Conservation (phyloP, 768 basidiomycete species). For the Termitomyces sp. region DNA sequence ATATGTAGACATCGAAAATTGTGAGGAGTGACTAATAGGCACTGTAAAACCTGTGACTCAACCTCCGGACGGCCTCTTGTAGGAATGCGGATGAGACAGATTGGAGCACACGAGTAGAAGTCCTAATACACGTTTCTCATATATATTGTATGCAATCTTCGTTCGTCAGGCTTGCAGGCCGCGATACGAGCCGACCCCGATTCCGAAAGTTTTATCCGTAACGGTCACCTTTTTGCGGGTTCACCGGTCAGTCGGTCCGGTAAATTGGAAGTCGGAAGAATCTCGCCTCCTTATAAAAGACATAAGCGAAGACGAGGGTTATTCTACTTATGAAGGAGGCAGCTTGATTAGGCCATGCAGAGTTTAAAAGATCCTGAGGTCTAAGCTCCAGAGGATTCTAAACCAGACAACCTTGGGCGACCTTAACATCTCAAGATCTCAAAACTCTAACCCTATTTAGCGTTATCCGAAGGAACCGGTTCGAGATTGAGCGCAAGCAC, state of each 20-base stretch:
- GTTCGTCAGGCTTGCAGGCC: background rate
- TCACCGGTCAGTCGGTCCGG: conserved; percentile 1
- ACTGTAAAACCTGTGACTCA: background rate
- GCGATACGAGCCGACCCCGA: background rate
- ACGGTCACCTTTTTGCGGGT: too few species aligned
- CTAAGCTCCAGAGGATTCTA: background rate
- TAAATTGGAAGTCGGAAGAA: background rate
- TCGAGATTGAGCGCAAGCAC: background rate
- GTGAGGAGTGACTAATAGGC: background rate
- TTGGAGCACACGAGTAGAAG: background rate
- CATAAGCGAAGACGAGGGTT: background rate
- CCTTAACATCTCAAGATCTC: background rate
- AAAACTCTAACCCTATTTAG: background rate
- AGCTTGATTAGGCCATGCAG: background rate
- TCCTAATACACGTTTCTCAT: background rate
- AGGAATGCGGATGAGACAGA: background rate
- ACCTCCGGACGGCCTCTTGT: background rate
- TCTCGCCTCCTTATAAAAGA: conserved; percentile 5
- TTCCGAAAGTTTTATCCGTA: background rate
- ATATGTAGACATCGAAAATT: background rate
- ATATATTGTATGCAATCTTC: background rate
- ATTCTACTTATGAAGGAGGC: background rate
- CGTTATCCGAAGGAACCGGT: conserved; percentile 9
- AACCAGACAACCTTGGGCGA: background rate
- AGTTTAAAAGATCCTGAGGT: background rate